Base-by-base conservation (phyloP, 202 grass and related monocot genomes). In the Digitaria exilis region DNA sequence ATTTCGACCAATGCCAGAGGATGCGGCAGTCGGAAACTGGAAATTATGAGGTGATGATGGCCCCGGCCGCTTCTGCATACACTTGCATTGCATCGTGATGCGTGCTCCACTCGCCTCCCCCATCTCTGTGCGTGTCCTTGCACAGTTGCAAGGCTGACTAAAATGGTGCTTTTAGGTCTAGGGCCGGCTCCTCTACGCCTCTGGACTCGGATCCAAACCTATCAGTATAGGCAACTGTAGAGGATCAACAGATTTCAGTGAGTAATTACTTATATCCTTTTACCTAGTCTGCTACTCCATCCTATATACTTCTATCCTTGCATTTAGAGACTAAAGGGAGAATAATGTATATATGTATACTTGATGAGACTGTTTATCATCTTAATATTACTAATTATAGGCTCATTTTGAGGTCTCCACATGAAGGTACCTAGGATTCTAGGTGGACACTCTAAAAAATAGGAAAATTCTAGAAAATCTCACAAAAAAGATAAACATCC, bases 21-120 rank as follows among this genome's bases (percentile, higher is more conserved):
- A 42, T 18, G 14, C 15, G 21, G 56, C 42, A 34, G 59, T 29
- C 18, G 57, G 11, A 29, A 85, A 67, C 48, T 12, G 5, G 1
- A 30, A 73, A 86, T 86, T 82, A 86, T 79, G 79, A 86, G 79
- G 66, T 21, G 88, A 86, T 75, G 67, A 86, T 90, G 69, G 54
- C 71, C 74, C 70, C 71, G 66, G 46, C 17, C 70, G n/a, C n/a
- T 5, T 10, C 54, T 28, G 54, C 35, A 1, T 24, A 11, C 42
- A 8, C 52, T 29, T 45, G 55, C 73, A 11, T 9, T 64, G 42
- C 45, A 18, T 39, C 18, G 57, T 32, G 29, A 63, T 18, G 60
- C 60, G 28, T n/a, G 18, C 30, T 19, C 16, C 9, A 5, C 46
- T 50, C 29, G 3, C 18, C 48, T 73, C 48, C 51, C 4, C 18